A percentile compares a stretch with the other conserved stretches of the same genome.
phyloP scores from a whole-genome alignment of 192 early-diverging fungal species.

The Podila verticillata region DNA sequence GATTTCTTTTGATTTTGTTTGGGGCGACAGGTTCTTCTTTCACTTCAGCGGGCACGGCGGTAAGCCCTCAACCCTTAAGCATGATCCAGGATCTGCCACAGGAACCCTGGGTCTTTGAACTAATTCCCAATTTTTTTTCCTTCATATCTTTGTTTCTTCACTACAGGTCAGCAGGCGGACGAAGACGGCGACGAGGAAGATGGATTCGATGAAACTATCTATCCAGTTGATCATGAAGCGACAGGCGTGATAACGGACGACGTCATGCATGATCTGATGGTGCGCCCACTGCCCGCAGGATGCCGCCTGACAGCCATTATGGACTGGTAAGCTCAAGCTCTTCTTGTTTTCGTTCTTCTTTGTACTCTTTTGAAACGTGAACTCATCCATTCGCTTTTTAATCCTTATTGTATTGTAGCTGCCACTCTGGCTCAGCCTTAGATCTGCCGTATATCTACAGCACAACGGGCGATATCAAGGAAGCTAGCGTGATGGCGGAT shows the following conservation, averaged over 20 bases:
- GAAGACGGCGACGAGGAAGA: constrained; percentile 81
- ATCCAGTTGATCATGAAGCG: constrained; percentile 63
- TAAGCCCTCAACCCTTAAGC: too few relatives aligned
- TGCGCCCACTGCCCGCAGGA: constrained; percentile 69
- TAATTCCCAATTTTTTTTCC: too few relatives aligned
- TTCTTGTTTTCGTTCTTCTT: too few relatives aligned
- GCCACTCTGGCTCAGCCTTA: constrained; percentile 85
- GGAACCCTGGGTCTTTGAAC: too few relatives aligned
- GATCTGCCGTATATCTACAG: constrained; percentile 86
- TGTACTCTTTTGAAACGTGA: too few relatives aligned
- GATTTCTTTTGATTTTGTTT: background rate
- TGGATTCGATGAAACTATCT: constrained; percentile 83
- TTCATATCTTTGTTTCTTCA: too few relatives aligned
- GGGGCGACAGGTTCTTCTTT: constrained; percentile 69
- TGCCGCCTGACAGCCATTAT: constrained; percentile 84
- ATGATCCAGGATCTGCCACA: too few relatives aligned
- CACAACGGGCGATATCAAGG: constrained; percentile 67
- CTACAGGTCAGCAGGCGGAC: constrained; percentile 62
- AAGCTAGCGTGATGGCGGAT: constrained; percentile 57
- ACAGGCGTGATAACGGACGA: constrained; percentile 80
- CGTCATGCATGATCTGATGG: constrained; percentile 78
- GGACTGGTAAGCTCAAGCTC: constrained; percentile 73
- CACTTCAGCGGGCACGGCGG: constrained; percentile 87
- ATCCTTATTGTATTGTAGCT: constrained; percentile 21
- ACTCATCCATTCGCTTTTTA: too few relatives aligned